Conservation (phyloP, 1,139 yeast species). For the Lodderomyces theae region DNA sequence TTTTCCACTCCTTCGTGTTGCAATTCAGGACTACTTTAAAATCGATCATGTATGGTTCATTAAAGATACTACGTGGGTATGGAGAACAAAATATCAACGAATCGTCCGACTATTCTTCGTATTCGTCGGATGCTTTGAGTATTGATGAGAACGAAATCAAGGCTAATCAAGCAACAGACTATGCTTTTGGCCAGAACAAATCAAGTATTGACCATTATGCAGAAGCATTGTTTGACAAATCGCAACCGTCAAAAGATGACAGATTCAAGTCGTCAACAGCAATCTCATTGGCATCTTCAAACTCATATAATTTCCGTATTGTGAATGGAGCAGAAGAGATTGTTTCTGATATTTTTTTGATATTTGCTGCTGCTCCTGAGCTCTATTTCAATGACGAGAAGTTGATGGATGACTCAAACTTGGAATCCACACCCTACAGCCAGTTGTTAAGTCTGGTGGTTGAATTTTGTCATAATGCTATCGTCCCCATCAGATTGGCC, state of each 20-base stretch:
- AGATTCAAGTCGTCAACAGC: not conserved
- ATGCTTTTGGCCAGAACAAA: constrained; percentile 8
- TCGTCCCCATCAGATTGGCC: constrained; percentile 34
- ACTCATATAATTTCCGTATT: constrained; percentile 11
- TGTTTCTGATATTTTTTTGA: constrained; percentile 34
- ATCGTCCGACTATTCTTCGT: constrained; percentile 4
- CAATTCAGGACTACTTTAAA: constrained; percentile 25
- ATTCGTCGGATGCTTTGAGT: constrained; percentile 11
- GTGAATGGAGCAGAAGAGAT: constrained; percentile 30
- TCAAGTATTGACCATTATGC: constrained; percentile 16
- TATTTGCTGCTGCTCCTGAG: constrained; percentile 35
- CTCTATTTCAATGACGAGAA: constrained; percentile 32
- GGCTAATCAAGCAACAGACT: constrained; percentile 7
- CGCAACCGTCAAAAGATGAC: not conserved
- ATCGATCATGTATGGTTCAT: constrained; percentile 29
- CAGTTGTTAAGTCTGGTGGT: constrained; percentile 17
- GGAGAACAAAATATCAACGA: constrained; percentile 16
- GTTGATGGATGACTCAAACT: constrained; percentile 22
- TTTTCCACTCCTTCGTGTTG: constrained; percentile 25
- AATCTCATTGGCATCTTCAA: constrained; percentile 6
- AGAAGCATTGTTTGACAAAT: constrained; percentile 7
- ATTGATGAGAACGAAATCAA: constrained; percentile 9
- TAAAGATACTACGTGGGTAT: constrained; percentile 27
- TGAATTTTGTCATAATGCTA: constrained; percentile 27
- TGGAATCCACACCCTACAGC: constrained; percentile 14